Conservation (phyloP, 2,329 filamentous ascomycete genomes). For the Colletotrichum agaves region DNA sequence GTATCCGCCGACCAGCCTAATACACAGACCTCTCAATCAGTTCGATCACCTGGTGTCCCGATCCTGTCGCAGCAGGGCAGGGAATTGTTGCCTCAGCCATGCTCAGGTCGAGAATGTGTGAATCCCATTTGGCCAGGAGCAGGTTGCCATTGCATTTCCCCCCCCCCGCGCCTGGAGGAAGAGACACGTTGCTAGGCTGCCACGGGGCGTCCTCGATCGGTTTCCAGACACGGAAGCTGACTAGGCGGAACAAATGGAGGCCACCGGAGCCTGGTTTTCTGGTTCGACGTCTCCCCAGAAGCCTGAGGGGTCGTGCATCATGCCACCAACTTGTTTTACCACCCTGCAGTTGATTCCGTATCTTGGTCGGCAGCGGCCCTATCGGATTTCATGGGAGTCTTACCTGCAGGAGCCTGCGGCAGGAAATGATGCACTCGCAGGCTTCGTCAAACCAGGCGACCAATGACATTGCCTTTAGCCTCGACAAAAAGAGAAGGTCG, state of each 20-base stretch:
- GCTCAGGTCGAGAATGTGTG: no score
- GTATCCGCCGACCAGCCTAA: no score
- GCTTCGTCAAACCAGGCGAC: background rate
- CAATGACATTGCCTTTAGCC: background rate
- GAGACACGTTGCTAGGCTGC: background rate
- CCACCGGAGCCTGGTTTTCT: background rate
- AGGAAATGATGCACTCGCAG: background rate
- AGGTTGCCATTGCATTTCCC: background rate
- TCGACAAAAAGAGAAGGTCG: background rate
- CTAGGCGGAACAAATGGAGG: background rate
- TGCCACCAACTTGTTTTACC: background rate
- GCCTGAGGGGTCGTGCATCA: background rate
- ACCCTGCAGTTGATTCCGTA: background rate
- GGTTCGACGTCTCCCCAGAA: no score
- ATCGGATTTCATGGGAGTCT: background rate
- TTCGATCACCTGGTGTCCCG: no score
- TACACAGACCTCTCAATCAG: no score
- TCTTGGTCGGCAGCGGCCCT: background rate
- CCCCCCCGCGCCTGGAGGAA: background rate
- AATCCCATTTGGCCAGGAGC: background rate
- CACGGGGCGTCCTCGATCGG: background rate
- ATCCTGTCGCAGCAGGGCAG: no score
- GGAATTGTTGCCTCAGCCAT: no score
- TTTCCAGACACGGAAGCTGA: background rate
- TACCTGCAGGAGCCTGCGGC: background rate